Evolutionary conservation across 2,329 filamentous ascomycete species (phyloP), one percentile per base, ranked within the genome.

Genomic region (Cercospora janseana): DNA sequence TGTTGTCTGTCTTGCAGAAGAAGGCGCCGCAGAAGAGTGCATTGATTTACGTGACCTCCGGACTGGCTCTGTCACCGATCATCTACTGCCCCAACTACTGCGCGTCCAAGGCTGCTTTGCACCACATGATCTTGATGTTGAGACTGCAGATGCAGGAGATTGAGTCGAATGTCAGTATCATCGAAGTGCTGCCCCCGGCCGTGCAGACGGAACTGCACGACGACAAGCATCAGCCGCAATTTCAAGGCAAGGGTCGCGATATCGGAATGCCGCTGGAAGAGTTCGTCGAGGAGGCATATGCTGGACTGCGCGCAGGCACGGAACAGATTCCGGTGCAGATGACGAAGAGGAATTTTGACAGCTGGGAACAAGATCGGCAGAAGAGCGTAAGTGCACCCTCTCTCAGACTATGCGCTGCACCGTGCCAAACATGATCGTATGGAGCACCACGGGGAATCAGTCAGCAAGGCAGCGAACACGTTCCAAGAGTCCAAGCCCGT

Each of bases 121-220:
- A 80, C 55, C 74, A 78, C 54, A 78, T 76, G 64, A 70, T 80
- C 16, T 67, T 81, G 4, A 70, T 69, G 4, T 66, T 80, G 26
- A 72, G 78, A 1, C 70, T 76, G 52, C 77, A 80, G 60, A 56
- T 81, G 26, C 70, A 70, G 35, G 70, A 70, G 4, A 70, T 68
- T 1, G 63, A 68, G 0, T 71, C 70, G 4, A 72, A 75, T 38
- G 69, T 80, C 59, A 77, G 77, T 52, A 71, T 80, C n/a, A 66
- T 80, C 28, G 78, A 80, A 61, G 68, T 81, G 7, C 77, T 75
- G 48, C 78, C 78, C 3, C 79, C 78, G 0, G 75, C 76, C 1
- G 77, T 80, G 27, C 78, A 80, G 65, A 81, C 77, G 0, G 78
- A 81, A 60, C 63, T 81, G 20, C 78, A 80, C 52, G 77, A 80